Evolutionary conservation across 1,284 basidiomycete genomes (phyloP).

Genomic region (Volvariella volvacea): DNA sequence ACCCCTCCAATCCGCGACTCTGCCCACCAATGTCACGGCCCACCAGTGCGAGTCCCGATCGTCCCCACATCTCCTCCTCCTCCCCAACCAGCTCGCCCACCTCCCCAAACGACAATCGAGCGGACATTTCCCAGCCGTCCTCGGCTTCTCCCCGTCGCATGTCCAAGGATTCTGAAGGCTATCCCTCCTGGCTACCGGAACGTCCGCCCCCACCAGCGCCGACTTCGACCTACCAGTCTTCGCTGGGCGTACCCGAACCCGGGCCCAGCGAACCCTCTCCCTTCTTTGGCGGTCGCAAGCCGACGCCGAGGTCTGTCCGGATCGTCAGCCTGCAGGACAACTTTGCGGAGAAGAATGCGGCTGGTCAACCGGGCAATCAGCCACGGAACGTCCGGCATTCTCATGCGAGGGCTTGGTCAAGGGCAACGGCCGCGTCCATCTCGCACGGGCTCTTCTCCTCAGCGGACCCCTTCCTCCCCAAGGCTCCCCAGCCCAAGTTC

Average conservation of each 20-base stretch:
- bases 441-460: constrained; percentile 20
- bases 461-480: constrained; percentile 15
- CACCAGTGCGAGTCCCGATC: background rate
- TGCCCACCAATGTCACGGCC: background rate
- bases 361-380: constrained; percentile 11
- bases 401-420: constrained; percentile 46
- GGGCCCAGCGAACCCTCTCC: constrained; percentile 34
- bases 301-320: constrained; percentile 71
- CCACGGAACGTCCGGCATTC: constrained; percentile 9
- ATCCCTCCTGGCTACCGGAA: constrained; percentile 75
- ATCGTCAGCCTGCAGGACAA: constrained; percentile 62
- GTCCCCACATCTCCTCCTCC: background rate
- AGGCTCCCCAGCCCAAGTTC: constrained; percentile 53
- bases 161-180: constrained; percentile 56
- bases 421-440: constrained; percentile 45
- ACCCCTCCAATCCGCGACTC: background rate
- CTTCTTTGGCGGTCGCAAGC: constrained; percentile 53
- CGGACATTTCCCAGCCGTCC: constrained; percentile 6
- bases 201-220: constrained; percentile 72
- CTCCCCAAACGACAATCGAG: background rate
- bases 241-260: constrained; percentile 29
- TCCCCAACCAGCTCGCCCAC: background rate
- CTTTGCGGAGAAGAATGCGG: constrained; percentile 16
- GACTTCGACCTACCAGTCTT: constrained; percentile 60
- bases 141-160: constrained; percentile 24